Evolutionary conservation across 257 asterid species (phyloP).

Genomic region (Cruciata laevipes): DNA sequence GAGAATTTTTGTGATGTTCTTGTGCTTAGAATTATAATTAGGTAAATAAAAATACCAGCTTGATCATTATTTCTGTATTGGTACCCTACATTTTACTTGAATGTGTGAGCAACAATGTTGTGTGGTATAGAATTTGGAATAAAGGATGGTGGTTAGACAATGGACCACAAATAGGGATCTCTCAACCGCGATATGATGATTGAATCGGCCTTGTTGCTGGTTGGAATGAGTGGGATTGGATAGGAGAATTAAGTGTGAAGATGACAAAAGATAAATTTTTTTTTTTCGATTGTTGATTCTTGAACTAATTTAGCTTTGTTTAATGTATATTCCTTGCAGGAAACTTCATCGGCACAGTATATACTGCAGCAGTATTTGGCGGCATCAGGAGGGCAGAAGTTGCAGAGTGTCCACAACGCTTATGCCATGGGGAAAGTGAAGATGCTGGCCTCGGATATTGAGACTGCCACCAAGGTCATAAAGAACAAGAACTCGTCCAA

Average conservation of each 20-base stretch:
- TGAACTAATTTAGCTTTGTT: slow-evolving; percentile 8
- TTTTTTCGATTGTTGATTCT: neutral
- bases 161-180: neutral
- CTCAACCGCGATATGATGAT: neutral
- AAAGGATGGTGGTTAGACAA: neutral
- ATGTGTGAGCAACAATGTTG: neutral
- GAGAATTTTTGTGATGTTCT: neutral
- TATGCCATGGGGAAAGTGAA: slow-evolving; percentile 77
- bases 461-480: slow-evolving; percentile 68
- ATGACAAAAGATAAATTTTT: neutral
- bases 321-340: slow-evolving; percentile 29
- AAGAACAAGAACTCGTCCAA: slow-evolving; percentile 49
- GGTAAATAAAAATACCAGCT: neutral
- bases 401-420: slow-evolving; percentile 59
- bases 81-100: neutral
- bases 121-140: slow-evolving; percentile 3
- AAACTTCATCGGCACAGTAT: slow-evolving; percentile 76
- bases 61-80: neutral
- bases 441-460: slow-evolving; percentile 70
- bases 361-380: slow-evolving; percentile 76
- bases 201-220: neutral
- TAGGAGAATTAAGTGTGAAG: neutral
- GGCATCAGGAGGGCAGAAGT: slow-evolving; percentile 73
- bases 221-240: neutral
- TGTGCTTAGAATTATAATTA: neutral